Base-by-base conservation (phyloP, 805 yeast species). In the Nakazawaea wyomingensis region DNA sequence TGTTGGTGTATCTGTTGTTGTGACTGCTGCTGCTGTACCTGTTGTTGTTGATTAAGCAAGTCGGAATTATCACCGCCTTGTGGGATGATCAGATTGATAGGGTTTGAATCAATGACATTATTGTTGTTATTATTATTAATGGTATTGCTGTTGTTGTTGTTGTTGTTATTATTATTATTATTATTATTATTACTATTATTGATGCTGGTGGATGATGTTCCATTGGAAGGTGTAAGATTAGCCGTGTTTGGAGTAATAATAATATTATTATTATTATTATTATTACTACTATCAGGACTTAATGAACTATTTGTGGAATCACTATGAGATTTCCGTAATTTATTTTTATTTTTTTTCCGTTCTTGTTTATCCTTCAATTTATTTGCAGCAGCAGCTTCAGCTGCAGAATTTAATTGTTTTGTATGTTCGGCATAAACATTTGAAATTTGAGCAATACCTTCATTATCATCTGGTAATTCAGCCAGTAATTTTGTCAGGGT, bases 401-500 rank as follows among this genome's bases (percentile, higher is more conserved):
- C 14, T 3, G 39, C 26, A 13, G 44, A 26, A 11, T 44, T 24
- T 4, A 35, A n/a, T 20, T 41, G 42, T 17, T 37, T 44, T 30
- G 48, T 47, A 49, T 66, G 71, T 18, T 59, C 58, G 5, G 67
- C 66, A 54, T 68, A 69, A 33, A 58, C 53, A 37, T 51, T 53
- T 3, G 67, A 48, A 13, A 64, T 62, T 16, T 45, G 41, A 6
- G 50, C 51, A 13, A 63, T 47, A 26, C 60, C 63, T 16, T 46
- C 46, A 11, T 52, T 50, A 21, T 57, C 53, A 26, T 53, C 51
- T 1, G 50, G 47, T 40, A 60, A 52, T 37, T 57, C 61, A 4
- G 73, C 71, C 26, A 74, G 74, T 20, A 69, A 64, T 22, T 56
- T 39, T 1, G 72, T 68, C 4, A 71, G 72, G 30, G 57, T 57